These are phyloP conservation scores for Astrocystis sublimbata DNA, from an alignment of 495 filamentous ascomycete species.

Conservation along the genomic window DNA sequence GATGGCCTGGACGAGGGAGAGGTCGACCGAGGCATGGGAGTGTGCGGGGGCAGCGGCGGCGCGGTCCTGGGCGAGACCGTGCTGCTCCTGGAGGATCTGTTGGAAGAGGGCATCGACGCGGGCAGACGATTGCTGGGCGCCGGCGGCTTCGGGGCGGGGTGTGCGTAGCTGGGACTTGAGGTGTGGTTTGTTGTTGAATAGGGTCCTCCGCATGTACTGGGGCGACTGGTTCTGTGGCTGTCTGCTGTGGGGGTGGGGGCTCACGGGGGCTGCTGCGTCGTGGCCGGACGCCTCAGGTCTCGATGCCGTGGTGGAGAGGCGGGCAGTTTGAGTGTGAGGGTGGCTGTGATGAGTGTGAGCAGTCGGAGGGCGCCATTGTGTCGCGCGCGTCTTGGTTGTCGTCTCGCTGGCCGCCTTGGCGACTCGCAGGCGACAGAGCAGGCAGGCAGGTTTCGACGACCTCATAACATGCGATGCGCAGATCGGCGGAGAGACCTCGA, in stretches of 20 bases:
- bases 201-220: not conserved
- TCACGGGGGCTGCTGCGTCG: not conserved
- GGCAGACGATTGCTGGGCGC: slow-evolving; percentile 6
- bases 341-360: too few species aligned
- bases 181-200: not conserved
- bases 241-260: not conserved
- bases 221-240: not conserved
- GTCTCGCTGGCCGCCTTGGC: slow-evolving; percentile 26
- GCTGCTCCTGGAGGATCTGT: slow-evolving; percentile 28
- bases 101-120: slow-evolving; percentile 27
- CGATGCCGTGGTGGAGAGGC: slow-evolving; percentile 14
- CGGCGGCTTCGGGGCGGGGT: not conserved
- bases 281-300: slow-evolving; percentile 12
- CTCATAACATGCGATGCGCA: slow-evolving; percentile 23
- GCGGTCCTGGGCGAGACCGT: slow-evolving; percentile 4
- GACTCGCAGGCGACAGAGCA: slow-evolving; percentile 31
- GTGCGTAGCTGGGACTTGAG: not conserved
- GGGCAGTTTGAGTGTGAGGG: slow-evolving; percentile 32
- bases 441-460: slow-evolving; percentile 23
- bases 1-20: slow-evolving; percentile 29
- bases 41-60: not conserved
- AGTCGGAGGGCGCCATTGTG: slow-evolving; percentile 43
- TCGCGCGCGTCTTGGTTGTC: slow-evolving; percentile 38
- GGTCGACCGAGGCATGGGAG: not conserved
- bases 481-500: not conserved